Conservation (phyloP, 305 asterid species). For the Fraxinus velutina region DNA sequence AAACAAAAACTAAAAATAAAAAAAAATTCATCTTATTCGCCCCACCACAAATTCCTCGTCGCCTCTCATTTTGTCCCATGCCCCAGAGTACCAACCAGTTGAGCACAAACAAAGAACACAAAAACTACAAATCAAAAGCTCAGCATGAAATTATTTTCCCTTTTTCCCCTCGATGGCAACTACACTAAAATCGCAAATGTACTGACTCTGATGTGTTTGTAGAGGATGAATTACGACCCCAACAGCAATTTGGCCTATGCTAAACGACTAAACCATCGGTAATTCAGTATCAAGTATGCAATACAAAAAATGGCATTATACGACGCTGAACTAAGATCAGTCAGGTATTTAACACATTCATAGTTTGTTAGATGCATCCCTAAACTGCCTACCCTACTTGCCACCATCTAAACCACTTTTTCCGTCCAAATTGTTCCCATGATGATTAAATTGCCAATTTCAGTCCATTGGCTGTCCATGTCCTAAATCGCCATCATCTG, state of each 20-base stretch:
- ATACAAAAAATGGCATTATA: neutral
- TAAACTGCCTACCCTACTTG: neutral
- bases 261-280: neutral
- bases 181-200: neutral
- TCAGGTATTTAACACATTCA: neutral
- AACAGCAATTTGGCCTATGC: neutral
- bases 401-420: neutral
- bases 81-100: neutral
- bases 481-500: neutral
- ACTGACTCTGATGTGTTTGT: neutral
- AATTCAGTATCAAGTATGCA: neutral
- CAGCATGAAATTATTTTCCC: neutral
- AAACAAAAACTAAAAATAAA: neutral
- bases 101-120: neutral
- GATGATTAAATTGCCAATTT: neutral
- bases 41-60: neutral
- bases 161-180: neutral
- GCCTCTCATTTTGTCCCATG: neutral
- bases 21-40: neutral
- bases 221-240: neutral
- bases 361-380: neutral
- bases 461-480: neutral
- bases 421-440: neutral
- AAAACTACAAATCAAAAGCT: neutral
- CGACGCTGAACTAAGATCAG: neutral